Evolutionary conservation across 768 basidiomycete species (phyloP).

Genomic region (Cystofilobasidium macerans): DNA sequence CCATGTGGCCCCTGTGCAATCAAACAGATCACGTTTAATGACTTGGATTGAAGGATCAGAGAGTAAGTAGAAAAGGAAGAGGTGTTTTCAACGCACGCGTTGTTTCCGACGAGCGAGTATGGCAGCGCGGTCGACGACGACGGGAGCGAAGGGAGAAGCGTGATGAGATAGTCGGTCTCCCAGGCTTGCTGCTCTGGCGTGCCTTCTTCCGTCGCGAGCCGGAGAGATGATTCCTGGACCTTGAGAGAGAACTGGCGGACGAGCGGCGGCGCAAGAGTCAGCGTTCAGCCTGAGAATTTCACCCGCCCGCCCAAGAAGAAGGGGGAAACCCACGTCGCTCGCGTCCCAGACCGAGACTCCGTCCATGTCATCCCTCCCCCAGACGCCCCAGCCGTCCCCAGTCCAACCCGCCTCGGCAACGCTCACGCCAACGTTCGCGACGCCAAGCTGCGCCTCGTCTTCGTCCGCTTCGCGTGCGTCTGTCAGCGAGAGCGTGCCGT

Average conservation of each 20-base stretch:
- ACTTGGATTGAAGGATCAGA: no score
- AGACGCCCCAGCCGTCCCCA: constrained; percentile 48
- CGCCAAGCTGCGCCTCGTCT: constrained; percentile 68
- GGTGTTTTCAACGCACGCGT: no score
- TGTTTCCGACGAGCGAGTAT: constrained; percentile 15
- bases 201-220: constrained; percentile 21
- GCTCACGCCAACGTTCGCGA: constrained; percentile 60
- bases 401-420: constrained; percentile 62
- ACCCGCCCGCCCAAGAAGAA: constrained; percentile 25
- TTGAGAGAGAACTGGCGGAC: constrained; percentile 17
- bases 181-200: constrained; percentile 23
- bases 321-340: constrained; percentile 45
- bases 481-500: constrained; percentile 58
- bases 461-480: constrained; percentile 57
- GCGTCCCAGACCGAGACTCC: constrained; percentile 71
- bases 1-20: constrained; percentile 20
- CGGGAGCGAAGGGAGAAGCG: constrained; percentile 19
- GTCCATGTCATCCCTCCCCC: constrained; percentile 92
- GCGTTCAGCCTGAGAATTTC: constrained; percentile 25
- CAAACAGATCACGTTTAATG: no score
- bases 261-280: not conserved
- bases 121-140: not conserved
- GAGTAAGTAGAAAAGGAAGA: no score
- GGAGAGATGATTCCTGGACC: constrained; percentile 1
- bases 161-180: constrained; percentile 34